Evolutionary conservation across 495 filamentous ascomycete species (phyloP).

Genomic region (Delitschia confertaspora): DNA sequence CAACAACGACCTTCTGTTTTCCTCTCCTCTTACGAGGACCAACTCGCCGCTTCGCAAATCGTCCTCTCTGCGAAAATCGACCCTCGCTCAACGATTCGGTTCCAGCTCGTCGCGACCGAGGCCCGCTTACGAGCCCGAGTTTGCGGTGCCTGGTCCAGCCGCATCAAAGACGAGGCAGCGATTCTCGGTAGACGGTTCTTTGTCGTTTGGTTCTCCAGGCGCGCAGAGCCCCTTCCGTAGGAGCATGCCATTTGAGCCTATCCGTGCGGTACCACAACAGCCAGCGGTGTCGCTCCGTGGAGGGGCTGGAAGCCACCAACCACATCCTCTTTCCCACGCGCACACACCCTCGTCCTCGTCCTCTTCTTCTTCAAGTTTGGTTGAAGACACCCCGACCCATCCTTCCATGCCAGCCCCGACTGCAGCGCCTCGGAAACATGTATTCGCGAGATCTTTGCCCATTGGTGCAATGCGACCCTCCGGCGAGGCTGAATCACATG

Average conservation of each 20-base stretch:
- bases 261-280: conserved; percentile 31
- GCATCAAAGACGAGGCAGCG: conserved; percentile 50
- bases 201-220: conserved; percentile 43
- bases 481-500: conserved; percentile 11
- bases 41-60: conserved; percentile 18
- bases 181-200: conserved; percentile 59
- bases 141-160: conserved; percentile 41
- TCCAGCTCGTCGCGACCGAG: conserved; percentile 21
- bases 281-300: conserved; percentile 32
- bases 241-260: conserved; percentile 3
- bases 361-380: conserved; percentile 68
- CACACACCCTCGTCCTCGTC: conserved; percentile 76
- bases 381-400: conserved; percentile 61
- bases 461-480: conserved; percentile 45
- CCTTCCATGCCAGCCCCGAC: conserved; percentile 36
- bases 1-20: conserved; percentile 12
- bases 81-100: conserved; percentile 65
- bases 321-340: conserved; percentile 77
- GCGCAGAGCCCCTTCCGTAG: conserved; percentile 46
- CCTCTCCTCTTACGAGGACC: conserved; percentile 42
- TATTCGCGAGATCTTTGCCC: conserved; percentile 76
- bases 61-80: conserved; percentile 61
- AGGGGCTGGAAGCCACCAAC: conserved; percentile 35
- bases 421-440: conserved; percentile 44
- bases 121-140: conserved; percentile 39